Evolutionary conservation across 1,284 basidiomycete species (phyloP).

Genomic region (Coriolopsis trogii): DNA sequence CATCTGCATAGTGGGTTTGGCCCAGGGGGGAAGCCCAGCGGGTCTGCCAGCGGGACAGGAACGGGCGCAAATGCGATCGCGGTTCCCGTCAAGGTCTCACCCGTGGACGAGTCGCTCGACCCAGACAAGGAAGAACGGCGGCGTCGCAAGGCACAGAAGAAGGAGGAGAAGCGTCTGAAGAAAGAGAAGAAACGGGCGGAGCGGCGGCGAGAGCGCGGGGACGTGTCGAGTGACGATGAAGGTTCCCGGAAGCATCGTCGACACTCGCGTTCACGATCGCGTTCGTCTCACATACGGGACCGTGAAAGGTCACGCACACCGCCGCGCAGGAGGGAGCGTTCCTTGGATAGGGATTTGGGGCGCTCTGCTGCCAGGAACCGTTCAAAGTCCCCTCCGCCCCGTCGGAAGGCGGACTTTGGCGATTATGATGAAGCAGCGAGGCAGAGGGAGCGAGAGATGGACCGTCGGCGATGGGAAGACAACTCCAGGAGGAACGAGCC

Average conservation of each 20-base stretch:
- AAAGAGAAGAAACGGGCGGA: constrained; percentile 43
- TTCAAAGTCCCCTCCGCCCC: constrained; percentile 31
- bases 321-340: not conserved
- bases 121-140: constrained; percentile 60
- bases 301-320: constrained; percentile 30
- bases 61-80: constrained; percentile 39
- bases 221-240: constrained; percentile 12
- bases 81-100: constrained; percentile 29
- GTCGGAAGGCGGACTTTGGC: constrained; percentile 23
- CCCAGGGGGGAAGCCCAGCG: constrained; percentile 46
- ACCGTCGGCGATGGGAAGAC: constrained; percentile 55
- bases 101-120: constrained; percentile 34
- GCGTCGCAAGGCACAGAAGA: constrained; percentile 56
- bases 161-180: constrained; percentile 59
- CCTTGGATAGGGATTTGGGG: not conserved
- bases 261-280: constrained; percentile 5
- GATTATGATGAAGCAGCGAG: constrained; percentile 47
- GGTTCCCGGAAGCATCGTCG: constrained; percentile 8
- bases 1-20: constrained; percentile 58
- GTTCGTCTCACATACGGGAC: constrained; percentile 25
- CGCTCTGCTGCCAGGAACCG: constrained; percentile 19
- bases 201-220: constrained; percentile 31
- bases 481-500: constrained; percentile 41
- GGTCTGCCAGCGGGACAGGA: constrained; percentile 35
- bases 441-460: constrained; percentile 53